Conservation (phyloP, 805 yeast genomes). For the Spathaspora girioi region DNA sequence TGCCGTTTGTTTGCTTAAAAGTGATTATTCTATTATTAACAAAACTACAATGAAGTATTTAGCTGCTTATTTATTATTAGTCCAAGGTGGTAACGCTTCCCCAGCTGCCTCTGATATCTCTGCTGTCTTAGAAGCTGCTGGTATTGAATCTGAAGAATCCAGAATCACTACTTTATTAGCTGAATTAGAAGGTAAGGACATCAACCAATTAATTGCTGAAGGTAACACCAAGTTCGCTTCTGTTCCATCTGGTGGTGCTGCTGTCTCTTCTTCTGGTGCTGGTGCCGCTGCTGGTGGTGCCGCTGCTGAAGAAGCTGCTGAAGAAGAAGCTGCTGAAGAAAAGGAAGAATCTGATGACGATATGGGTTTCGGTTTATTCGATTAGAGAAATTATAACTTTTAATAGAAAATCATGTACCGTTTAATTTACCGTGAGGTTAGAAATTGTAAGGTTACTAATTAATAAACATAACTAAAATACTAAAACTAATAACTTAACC, state of each 20-base stretch:
- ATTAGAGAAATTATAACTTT: constrained; percentile 43
- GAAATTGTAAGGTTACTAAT: background rate
- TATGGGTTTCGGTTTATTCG: constrained; percentile 98
- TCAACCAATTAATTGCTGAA: constrained; percentile 85
- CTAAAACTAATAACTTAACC: background rate
- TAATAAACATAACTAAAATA: background rate
- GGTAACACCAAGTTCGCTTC: constrained; percentile 96
- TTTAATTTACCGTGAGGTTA: too few species aligned
- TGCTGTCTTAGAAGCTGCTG: constrained; percentile 87
- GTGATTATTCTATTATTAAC: constrained; percentile 60
- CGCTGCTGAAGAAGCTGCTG: constrained; percentile 71
- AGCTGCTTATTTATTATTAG: constrained; percentile 98
- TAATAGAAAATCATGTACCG: background rate
- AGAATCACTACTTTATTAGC: constrained; percentile 76
- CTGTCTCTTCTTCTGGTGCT: constrained; percentile 70
- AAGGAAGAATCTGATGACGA: constrained; percentile 62
- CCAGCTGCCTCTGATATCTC: constrained; percentile 93
- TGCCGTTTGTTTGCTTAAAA: constrained; percentile 65
- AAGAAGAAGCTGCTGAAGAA: constrained; percentile 60
- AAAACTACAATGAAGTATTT: constrained; percentile 74
- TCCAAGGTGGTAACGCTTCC: constrained; percentile 92
- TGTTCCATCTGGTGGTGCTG: constrained; percentile 98
- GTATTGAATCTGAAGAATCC: constrained; percentile 91
- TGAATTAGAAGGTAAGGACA: constrained; percentile 91
- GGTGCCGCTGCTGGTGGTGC: constrained; percentile 70